phyloP scores from a whole-genome alignment of 140 eudicot species.

The Flaveria floridana region DNA sequence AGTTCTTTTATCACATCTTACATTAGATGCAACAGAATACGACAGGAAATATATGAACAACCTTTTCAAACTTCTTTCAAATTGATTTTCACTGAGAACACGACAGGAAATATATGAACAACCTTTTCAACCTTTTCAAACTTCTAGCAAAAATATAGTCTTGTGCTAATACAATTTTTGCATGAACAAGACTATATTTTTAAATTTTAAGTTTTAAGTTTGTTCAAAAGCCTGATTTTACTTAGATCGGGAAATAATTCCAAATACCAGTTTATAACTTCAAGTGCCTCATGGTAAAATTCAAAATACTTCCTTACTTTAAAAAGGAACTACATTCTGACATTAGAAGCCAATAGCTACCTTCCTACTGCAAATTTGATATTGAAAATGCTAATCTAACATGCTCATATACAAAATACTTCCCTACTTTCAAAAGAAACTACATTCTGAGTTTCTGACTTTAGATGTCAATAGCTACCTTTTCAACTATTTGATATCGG shows the following conservation, averaged over 20 bases:
- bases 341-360: background rate
- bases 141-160: too few relatives aligned
- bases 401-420: background rate
- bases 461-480: too few relatives aligned
- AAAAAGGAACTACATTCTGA: background rate
- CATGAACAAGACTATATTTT: background rate
- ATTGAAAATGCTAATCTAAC: background rate
- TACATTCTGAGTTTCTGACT: too few relatives aligned
- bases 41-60: background rate
- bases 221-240: background rate
- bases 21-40: background rate
- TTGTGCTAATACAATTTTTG: too few relatives aligned
- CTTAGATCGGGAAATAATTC: background rate
- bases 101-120: too few relatives aligned
- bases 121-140: too few relatives aligned
- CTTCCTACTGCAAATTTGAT: background rate
- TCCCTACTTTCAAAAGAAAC: too few relatives aligned
- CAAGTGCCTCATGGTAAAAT: background rate
- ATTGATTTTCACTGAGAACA: background rate
- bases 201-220: background rate
- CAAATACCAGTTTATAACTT: background rate
- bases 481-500: too few relatives aligned
- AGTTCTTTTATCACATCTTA: background rate
- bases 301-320: background rate
- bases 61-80: background rate